Conservation (phyloP, 1,284 basidiomycete genomes). For the Phellopilus nigrolimitatus region DNA sequence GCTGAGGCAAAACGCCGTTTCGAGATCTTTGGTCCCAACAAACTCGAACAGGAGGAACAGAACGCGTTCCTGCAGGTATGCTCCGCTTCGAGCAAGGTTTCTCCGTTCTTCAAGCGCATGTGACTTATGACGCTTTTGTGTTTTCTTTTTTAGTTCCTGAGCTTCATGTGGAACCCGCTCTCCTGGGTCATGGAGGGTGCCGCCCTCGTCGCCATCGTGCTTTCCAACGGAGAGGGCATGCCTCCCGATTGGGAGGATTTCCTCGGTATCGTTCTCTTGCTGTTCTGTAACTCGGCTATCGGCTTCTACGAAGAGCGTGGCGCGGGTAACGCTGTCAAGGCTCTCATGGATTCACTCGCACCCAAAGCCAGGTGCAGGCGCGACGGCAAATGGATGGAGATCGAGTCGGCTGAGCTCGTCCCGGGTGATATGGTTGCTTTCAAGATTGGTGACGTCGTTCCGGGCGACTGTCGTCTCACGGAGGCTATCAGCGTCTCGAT, state of each 20-base stretch:
- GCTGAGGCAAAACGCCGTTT: constrained; percentile 82
- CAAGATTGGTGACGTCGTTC: constrained; percentile 98
- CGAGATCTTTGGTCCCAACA: constrained; percentile 96
- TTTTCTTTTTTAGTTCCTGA: constrained; percentile 63
- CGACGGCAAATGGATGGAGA: constrained; percentile 77
- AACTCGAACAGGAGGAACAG: constrained; percentile 86
- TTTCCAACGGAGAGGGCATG: constrained; percentile 86
- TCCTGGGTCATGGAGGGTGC: constrained; percentile 99
- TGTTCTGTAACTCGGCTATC: constrained; percentile 94
- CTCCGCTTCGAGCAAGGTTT: constrained; percentile 8
- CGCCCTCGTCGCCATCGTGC: constrained; percentile 91
- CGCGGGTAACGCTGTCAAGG: constrained; percentile 98
- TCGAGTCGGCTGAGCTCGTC: constrained; percentile 84
- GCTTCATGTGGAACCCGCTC: constrained; percentile 98
- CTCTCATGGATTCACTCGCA: constrained; percentile 97
- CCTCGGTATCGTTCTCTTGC: constrained; percentile 89
- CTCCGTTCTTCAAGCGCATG: background rate
- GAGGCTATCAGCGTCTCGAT: constrained; percentile 96
- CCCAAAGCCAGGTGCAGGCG: constrained; percentile 95
- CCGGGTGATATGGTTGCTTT: constrained; percentile 93
- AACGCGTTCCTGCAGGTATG: constrained; percentile 79
- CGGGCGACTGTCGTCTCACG: constrained; percentile 91
- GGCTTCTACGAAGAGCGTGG: constrained; percentile 98
- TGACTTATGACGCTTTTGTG: constrained; percentile 7
- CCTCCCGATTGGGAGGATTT: constrained; percentile 98